Conservation (phyloP, 805 yeast genomes). For the Wickerhamiella brachini region DNA sequence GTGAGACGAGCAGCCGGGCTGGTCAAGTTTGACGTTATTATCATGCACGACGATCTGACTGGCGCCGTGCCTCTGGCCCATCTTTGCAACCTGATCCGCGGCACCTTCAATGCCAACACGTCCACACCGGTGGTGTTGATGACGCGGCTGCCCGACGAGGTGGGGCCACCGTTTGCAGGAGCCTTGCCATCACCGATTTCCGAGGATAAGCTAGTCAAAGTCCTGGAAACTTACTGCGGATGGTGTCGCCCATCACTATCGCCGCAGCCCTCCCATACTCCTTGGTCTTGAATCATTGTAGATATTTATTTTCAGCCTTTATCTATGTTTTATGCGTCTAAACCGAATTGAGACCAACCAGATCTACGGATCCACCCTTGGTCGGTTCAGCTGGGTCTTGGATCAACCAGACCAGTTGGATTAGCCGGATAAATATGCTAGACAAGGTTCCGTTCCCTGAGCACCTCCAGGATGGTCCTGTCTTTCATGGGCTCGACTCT, state of each 20-base stretch:
- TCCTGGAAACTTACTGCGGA: conserved; percentile 4
- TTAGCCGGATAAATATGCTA: too few species aligned
- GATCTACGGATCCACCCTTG: too few species aligned
- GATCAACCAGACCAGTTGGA: too few species aligned
- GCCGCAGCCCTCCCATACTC: neutral
- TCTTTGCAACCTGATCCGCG: conserved; percentile 62
- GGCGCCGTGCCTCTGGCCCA: conserved; percentile 41
- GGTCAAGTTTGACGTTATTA: conserved; percentile 69
- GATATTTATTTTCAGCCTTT: neutral
- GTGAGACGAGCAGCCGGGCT: conserved; percentile 70
- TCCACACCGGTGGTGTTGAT: conserved; percentile 64
- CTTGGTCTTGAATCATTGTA: neutral
- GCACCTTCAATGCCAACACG: conserved; percentile 68
- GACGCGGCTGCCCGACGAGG: conserved; percentile 40
- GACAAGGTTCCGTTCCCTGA: conserved; percentile 7
- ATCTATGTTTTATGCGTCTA: too few species aligned
- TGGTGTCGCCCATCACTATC: neutral
- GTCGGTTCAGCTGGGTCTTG: too few species aligned
- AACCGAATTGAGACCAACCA: too few species aligned
- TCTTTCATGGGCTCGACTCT: neutral
- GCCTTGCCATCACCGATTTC: conserved; percentile 62
- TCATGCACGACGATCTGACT: conserved; percentile 41
- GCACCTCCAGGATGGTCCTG: conserved; percentile 2
- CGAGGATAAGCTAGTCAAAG: conserved; percentile 22
- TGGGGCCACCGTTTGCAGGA: conserved; percentile 38